Base-by-base conservation (phyloP, 768 basidiomycete species). In the Leccinum disarticulatum region DNA sequence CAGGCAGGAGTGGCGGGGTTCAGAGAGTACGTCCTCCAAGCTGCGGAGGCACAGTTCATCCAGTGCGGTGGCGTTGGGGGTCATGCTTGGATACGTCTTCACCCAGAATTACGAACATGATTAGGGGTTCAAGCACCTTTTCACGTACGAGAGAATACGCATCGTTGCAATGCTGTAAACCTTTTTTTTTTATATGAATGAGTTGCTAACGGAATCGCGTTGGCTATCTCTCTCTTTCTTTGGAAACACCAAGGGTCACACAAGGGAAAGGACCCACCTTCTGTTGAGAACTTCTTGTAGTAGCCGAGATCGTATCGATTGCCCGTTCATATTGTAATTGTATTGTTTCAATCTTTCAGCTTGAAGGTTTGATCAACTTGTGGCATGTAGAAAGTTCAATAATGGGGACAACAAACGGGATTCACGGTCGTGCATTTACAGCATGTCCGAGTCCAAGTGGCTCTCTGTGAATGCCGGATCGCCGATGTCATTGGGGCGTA, bases 1-100 rank as follows among this genome's bases (percentile, higher is more conserved):
- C 66, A 66, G 35, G 80, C 78, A 10, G 78, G 79, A 1, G 78
- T 77, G 5, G 30, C 73, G 6, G 76, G 66, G 27, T 81, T 83
- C 61, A 69, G 69, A 17, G 74, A 79, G 46, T 84, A 83, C 61
- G 54, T 73, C 13, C 62, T 60, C 9, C 60, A 76, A 56, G 83
- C 83, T 13, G 69, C 71, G 41, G 68, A 76, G 57, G 69, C 62
- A 14, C 76, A 73, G 25, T 70, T 83, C 31, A 63, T 82, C 55
- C 72, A 74, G 46, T 70, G 75, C 14, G 82, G 82, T 30, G 80
- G 79, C 4, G 48, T 43, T 47, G 75, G 71, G 28, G 73, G 73
- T 4, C 38, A 57, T 14, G 76, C 74, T 9, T 81, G 81, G 81
- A 65, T 72, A 62, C 9, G 62, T 50, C 66, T 72, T 54, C 69